Evolutionary conservation across 176 grass and related monocot species (phyloP), one percentile per base, ranked within the genome.

Genomic region (Zea luxurians): DNA sequence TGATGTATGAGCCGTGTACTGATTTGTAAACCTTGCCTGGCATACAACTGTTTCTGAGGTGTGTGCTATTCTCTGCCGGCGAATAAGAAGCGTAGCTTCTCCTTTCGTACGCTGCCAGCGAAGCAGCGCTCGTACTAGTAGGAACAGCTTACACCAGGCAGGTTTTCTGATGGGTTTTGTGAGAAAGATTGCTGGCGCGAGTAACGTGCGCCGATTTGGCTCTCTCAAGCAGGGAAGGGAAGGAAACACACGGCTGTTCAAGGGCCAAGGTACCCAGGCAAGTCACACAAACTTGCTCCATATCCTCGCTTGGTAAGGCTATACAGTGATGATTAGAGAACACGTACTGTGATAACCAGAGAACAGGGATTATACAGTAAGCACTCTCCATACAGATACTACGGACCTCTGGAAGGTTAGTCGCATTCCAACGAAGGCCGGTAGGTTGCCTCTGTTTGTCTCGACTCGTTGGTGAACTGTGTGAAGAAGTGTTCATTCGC

Each of bases 1-100:
- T 62, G 60, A 62, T 84, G 74, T 81, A 50, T 76, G 71, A 76
- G 76, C 38, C 76, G 71, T 36, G 46, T 50, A 16, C 12, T 80
- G 80, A 78, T 70, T 18, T 84, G 64, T 71, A 7, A 78, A 46
- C 40, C 13, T 20, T 81, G 64, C 75, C 58, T 66, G 71, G 47
- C 82, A 71, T 64, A 71, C 13, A 5, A 76, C 13, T 47, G 21
- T 49, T 59, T 68, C 13, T 58, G 48, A 46, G 52, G 18, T 49
- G 57, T 49, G 57, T 76, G 18, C 10, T 70, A 38, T 43, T 76
- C 10, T 64, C 7, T 36, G 77, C 34, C 71, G 47, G 55, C 16
- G 70, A 70, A 83, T 80, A 75, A 69, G 64, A 2, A 58, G 1
- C 62, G 17, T 68, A 27, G 42, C 48, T 41, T 79, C 13, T 55